Conservation (phyloP, 306 rosid species). For the Herpetospermum pedunculosum region DNA sequence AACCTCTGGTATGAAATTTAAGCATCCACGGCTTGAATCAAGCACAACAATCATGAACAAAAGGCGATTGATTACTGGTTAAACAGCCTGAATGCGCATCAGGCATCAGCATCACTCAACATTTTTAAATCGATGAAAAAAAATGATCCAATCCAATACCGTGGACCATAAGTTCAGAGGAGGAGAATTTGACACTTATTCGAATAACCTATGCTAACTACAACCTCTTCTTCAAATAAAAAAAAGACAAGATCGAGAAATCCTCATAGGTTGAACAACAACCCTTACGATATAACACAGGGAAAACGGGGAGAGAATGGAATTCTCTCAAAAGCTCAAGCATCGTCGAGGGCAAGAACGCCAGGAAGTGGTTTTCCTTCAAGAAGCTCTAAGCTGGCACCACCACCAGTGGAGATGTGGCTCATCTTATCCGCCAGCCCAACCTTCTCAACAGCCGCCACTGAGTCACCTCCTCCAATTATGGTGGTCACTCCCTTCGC, state of each 20-base stretch:
- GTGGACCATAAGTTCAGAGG: neutral
- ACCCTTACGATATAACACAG: neutral
- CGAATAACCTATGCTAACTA: neutral
- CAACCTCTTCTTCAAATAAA: slow-evolving; percentile 1
- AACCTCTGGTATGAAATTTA: neutral
- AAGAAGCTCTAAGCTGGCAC: slow-evolving; percentile 99
- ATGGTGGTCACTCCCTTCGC: slow-evolving; percentile 87
- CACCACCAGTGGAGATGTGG: slow-evolving; percentile 96
- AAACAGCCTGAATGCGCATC: neutral
- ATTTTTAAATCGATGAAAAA: neutral
- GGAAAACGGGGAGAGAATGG: neutral
- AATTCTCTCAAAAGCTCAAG: slow-evolving; percentile 24
- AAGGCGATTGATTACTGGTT: neutral
- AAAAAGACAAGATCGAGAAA: neutral
- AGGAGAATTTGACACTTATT: neutral
- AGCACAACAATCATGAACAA: neutral
- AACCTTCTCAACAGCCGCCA: slow-evolving; percentile 91
- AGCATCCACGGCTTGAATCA: neutral
- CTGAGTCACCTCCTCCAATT: slow-evolving; percentile 97
- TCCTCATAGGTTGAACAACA: slow-evolving; percentile 1
- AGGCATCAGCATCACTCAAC: neutral
- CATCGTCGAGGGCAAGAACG: slow-evolving; percentile 82
- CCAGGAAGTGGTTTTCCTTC: slow-evolving; percentile 95
- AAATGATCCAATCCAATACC: neutral
- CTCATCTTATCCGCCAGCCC: slow-evolving; percentile 94